Percentiles rank a stretch among this genome's conserved stretches.
Evolutionary conservation across 805 yeast genomes (phyloP).

Genomic region (Kodamaea nitidulidarum): DNA sequence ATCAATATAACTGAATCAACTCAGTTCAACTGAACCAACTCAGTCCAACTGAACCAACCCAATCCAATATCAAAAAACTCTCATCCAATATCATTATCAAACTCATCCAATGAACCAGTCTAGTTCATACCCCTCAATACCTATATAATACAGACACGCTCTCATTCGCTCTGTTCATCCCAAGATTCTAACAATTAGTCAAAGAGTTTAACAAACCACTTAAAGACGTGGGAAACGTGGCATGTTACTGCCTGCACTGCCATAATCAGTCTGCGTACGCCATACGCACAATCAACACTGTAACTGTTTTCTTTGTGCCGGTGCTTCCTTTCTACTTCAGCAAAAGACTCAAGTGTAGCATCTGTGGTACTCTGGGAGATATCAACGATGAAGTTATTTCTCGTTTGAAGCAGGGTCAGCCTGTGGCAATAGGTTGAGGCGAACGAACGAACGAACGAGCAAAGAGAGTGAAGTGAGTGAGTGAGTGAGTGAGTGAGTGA

Average conservation of each 20-base stretch:
- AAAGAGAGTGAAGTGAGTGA: not conserved
- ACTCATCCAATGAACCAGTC: too few species aligned
- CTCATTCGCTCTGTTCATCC: too few species aligned
- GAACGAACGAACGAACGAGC: too few species aligned
- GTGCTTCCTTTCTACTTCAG: conserved; percentile 50
- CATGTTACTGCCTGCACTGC: conserved; percentile 53
- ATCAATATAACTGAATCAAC: too few species aligned
- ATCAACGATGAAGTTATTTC: conserved; percentile 21
- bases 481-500: too few species aligned
- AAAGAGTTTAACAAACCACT: conserved; percentile 33
- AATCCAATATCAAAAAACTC: too few species aligned
- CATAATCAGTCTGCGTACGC: conserved; percentile 54
- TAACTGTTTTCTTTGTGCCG: conserved; percentile 53
- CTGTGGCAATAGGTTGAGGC: conserved; percentile 30
- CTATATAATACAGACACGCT: too few species aligned
- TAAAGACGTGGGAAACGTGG: conserved; percentile 26
- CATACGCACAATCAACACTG: conserved; percentile 48
- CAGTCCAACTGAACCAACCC: too few species aligned
- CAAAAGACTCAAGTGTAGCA: conserved; percentile 47
- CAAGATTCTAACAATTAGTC: conserved; percentile 22
- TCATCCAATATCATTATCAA: too few species aligned
- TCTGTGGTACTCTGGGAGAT: conserved; percentile 44
- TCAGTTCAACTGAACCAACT: too few species aligned
- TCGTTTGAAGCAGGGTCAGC: conserved; percentile 29
- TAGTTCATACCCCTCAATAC: too few species aligned